Evolutionary conservation across 2,329 filamentous ascomycete genomes (phyloP), one percentile per base, ranked within the genome.

Genomic region (Ophiocordyceps robertsii): DNA sequence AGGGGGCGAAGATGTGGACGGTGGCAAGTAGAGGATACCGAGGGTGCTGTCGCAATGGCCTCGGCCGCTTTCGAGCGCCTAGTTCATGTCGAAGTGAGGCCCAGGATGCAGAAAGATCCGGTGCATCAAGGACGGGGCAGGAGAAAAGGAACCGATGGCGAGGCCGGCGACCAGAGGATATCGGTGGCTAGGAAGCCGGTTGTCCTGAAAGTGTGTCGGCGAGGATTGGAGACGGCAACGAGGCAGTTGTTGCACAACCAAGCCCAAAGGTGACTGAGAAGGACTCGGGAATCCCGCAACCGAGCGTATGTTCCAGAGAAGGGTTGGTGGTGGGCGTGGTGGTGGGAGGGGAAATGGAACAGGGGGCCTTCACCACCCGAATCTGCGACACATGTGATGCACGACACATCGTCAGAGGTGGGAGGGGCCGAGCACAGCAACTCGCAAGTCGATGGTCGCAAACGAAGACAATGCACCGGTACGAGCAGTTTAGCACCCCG

Each of bases 321-420:
- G 47, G 44, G 41, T 46, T 40, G 44, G 46, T 46, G 47, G 39
- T 44, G 40, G 24, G 27, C 43, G 44, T 41, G 38, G 40, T 38
- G 31, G n/a, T 29, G 19, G 40, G 33, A 43, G 46, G 41, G 47
- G 41, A 42, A n/a, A 19, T 19, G 49, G 42, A 48, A 49, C 46
- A 54, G 47, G 46, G 47, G 49, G 49, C n/a, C 51, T 46, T 44
- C 43, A 47, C 51, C 39, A 55, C 65, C 64, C 56, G 63, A 60
- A 63, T 53, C 60, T 69, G 66, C 58, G 62, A 70, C 67, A 67
- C 53, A 60, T 60, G 57, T 69, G 67, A 70, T 54, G 67, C 67
- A 69, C 37, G 30, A 41, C 31, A 37, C 32, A 44, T 47, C 40
- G 45, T 46, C 46, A 45, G 44, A 44, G 39, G 32, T 38, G 32